Percentiles rank a stretch among this genome's conserved stretches.
These are phyloP conservation scores for Colletotrichum godetiae DNA, from an alignment of 2,329 filamentous ascomycete species.

Conservation along the genomic window DNA sequence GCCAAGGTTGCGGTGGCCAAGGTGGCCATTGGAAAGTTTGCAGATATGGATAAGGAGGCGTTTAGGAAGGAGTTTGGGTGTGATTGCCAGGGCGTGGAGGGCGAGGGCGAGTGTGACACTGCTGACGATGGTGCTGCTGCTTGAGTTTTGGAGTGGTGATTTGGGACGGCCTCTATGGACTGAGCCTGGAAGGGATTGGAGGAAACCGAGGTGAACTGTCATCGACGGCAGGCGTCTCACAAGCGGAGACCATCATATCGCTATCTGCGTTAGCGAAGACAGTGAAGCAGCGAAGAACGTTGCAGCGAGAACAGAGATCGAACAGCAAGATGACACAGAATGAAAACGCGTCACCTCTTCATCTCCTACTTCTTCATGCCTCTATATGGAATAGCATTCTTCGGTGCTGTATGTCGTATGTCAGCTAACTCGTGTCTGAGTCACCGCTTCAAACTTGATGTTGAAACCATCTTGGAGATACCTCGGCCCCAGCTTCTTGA, in stretches of 20 bases:
- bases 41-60: slow-evolving; percentile 59
- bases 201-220: too few species aligned
- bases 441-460: not conserved
- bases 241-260: too few species aligned
- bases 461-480: not conserved
- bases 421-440: not conserved
- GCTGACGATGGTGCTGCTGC: slow-evolving; percentile 10
- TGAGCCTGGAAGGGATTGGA: not conserved
- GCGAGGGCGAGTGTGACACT: slow-evolving; percentile 29
- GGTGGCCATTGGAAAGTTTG: slow-evolving; percentile 62
- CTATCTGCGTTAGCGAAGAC: not conserved
- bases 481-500: not conserved
- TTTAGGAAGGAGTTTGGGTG: slow-evolving; percentile 74
- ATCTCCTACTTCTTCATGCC: too few species aligned
- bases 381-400: not conserved
- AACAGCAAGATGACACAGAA: not conserved
- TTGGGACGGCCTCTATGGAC: not conserved
- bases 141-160: not conserved
- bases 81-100: slow-evolving; percentile 60
- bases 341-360: not conserved
- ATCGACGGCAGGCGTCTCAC: too few species aligned
- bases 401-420: not conserved
- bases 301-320: not conserved
- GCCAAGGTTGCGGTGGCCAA: slow-evolving; percentile 78
- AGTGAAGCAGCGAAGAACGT: too few species aligned